phyloP scores from a whole-genome alignment of 2,329 filamentous ascomycete species.

The Penicillium sp. region DNA sequence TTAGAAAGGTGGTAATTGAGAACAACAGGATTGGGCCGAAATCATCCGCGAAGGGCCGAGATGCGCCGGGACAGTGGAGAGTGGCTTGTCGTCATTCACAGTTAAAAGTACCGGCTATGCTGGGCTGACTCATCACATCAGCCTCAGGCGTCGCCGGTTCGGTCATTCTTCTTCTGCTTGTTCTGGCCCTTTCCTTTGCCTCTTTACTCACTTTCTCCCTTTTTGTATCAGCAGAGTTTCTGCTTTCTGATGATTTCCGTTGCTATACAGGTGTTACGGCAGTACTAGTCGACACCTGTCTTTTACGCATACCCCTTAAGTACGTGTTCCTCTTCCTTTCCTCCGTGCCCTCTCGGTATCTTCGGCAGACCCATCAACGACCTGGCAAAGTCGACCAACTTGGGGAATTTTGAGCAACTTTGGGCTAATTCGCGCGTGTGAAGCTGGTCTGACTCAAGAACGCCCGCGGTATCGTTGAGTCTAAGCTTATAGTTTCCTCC shows the following conservation, averaged over 20 bases:
- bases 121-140: constrained; percentile 25
- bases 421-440: background rate
- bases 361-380: constrained; percentile 18
- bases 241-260: constrained; percentile 41
- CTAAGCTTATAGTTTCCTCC: background rate
- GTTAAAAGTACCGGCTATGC: constrained; percentile 8
- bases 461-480: constrained; percentile 1
- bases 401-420: background rate
- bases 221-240: constrained; percentile 28
- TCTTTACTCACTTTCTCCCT: constrained; percentile 15
- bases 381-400: constrained; percentile 14
- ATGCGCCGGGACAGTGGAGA: constrained; percentile 13
- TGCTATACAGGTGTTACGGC: constrained; percentile 39
- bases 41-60: constrained; percentile 23
- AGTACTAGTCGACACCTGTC: constrained; percentile 41
- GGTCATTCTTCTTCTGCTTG: constrained; percentile 12
- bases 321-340: constrained; percentile 24
- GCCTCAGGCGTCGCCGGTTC: constrained; percentile 14
- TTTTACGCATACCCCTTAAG: constrained; percentile 13
- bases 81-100: background rate
- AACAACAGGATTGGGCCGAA: constrained; percentile 20
- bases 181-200: constrained; percentile 9
- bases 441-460: background rate
- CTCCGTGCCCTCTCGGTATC: constrained; percentile 20
- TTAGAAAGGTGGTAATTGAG: constrained; percentile 8